These are phyloP conservation scores for Parmelia sp. DNA, from an alignment of 495 filamentous ascomycete genomes.

Conservation along the genomic window DNA sequence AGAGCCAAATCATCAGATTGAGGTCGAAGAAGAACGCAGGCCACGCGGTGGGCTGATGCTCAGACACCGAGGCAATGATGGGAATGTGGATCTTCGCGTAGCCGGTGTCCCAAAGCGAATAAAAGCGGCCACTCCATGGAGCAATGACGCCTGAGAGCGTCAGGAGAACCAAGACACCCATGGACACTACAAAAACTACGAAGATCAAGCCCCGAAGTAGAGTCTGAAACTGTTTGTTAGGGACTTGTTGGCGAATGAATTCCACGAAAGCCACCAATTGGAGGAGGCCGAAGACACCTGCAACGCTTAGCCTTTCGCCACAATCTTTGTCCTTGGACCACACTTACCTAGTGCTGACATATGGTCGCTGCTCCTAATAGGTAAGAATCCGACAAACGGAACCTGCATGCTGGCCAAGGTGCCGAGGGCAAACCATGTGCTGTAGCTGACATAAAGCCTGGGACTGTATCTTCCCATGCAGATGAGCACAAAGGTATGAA, in stretches of 20 bases:
- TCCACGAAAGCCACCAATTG: constrained; percentile 93
- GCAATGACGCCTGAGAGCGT: constrained; percentile 87
- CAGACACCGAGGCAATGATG: constrained; percentile 98
- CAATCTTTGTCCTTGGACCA: not conserved
- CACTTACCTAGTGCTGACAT: constrained; percentile 89
- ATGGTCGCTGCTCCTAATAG: constrained; percentile 94
- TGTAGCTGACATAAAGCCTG: constrained; percentile 91
- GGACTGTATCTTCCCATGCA: constrained; percentile 96
- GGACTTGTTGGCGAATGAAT: constrained; percentile 77
- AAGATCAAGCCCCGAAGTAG: constrained; percentile 73
- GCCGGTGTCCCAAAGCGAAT: constrained; percentile 97
- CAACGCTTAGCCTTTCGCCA: not conserved
- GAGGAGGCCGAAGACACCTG: constrained; percentile 91
- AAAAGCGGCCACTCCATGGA: constrained; percentile 98
- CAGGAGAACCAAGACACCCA: constrained; percentile 70
- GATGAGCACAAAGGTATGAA: constrained; percentile 92
- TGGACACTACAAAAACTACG: constrained; percentile 64
- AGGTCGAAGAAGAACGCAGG: constrained; percentile 99
- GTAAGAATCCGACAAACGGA: constrained; percentile 96
- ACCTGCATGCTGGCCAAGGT: constrained; percentile 99
- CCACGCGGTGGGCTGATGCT: constrained; percentile 99
- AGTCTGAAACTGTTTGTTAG: constrained; percentile 88
- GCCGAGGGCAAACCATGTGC: constrained; percentile 94
- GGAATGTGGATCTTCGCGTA: constrained; percentile 99
- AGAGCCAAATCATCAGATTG: constrained; percentile 97